Percentiles rank a stretch among this genome's conserved stretches.
phyloP scores from a whole-genome alignment of 345 rosid genomes.

The Noccaea caerulescens region DNA sequence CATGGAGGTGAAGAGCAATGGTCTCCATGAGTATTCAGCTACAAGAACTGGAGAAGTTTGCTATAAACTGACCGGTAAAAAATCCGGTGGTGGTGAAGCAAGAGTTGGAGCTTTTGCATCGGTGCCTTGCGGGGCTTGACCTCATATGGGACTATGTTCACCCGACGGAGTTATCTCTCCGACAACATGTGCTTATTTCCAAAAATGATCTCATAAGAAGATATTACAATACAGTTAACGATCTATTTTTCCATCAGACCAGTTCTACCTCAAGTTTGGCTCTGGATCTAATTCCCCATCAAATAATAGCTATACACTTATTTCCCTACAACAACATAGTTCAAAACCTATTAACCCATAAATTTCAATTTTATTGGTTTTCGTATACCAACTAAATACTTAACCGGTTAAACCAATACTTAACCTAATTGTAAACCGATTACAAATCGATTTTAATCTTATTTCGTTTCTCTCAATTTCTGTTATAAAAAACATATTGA shows the following conservation, averaged over 20 bases:
- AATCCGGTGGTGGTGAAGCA: conserved; percentile 45
- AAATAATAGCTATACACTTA: too few species aligned
- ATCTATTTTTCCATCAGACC: too few species aligned
- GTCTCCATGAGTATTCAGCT: conserved; percentile 51
- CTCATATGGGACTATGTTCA: conserved; percentile 58
- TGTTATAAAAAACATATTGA: neutral
- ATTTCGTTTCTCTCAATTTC: neutral
- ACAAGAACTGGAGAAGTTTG: conserved; percentile 56
- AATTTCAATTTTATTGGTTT: too few species aligned
- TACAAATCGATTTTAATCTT: too few species aligned
- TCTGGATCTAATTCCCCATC: too few species aligned
- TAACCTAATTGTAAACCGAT: too few species aligned
- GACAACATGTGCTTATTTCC: conserved; percentile 58
- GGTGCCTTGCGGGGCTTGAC: conserved; percentile 86
- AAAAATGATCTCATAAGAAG: conserved; percentile 49
- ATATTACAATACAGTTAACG: neutral
- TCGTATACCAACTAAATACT: too few species aligned
- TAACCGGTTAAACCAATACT: too few species aligned
- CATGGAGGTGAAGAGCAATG: conserved; percentile 67
- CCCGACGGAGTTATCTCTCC: conserved; percentile 79
- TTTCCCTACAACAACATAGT: too few species aligned
- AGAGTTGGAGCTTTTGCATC: conserved; percentile 64
- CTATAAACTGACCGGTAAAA: conserved; percentile 48
- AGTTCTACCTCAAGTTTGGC: too few species aligned
- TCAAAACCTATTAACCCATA: too few species aligned